Percentiles rank a stretch among this genome's conserved stretches.
Evolutionary conservation across 805 yeast genomes (phyloP).

Genomic region (Spathaspora sp.): DNA sequence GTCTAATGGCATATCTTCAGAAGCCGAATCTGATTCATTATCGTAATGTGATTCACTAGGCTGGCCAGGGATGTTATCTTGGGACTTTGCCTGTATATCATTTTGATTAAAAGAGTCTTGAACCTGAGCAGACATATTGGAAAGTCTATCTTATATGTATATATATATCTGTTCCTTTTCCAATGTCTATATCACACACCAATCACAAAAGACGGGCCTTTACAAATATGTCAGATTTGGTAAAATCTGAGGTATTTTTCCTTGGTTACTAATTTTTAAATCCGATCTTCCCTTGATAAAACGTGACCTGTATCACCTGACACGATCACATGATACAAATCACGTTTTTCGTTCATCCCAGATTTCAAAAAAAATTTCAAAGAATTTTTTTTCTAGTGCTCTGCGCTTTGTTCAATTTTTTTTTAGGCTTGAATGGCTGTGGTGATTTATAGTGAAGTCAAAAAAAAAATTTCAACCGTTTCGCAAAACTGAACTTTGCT

Average conservation of each 20-base stretch:
- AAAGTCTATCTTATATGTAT: not conserved
- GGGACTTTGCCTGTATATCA: not conserved
- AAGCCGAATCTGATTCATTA: slow-evolving; percentile 40
- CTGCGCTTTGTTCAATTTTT: not conserved
- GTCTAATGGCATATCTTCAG: slow-evolving; percentile 39
- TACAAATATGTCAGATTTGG: no score
- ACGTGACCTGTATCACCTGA: not conserved
- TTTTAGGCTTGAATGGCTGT: no score
- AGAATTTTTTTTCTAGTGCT: not conserved
- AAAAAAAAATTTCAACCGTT: not conserved
- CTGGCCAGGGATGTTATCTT: not conserved
- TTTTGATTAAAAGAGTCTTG: not conserved
- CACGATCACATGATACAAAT: not conserved
- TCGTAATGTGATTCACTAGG: slow-evolving; percentile 16
- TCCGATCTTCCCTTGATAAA: not conserved
- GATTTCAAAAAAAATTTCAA: not conserved
- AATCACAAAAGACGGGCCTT: not conserved
- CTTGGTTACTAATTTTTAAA: not conserved
- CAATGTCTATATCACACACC: not conserved
- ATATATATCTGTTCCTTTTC: not conserved
- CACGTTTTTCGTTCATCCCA: not conserved
- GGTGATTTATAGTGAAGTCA: no score
- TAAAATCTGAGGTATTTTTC: not conserved
- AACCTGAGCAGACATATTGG: not conserved
- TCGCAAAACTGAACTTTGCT: not conserved